Conservation (phyloP, 1,284 basidiomycete genomes). For the Coniophora puteana region DNA sequence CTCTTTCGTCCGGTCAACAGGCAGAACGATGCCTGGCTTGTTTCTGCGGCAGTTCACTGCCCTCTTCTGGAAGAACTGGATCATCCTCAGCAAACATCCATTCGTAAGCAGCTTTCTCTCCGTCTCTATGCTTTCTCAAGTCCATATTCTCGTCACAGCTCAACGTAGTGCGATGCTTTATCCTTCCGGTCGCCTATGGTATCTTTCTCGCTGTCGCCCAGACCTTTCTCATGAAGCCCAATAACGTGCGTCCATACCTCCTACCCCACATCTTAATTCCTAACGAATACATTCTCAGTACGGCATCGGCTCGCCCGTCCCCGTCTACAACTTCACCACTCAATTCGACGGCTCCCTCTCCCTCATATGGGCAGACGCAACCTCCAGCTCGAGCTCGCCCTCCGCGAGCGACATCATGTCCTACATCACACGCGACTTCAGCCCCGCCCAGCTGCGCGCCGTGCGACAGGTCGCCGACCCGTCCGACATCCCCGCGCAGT, state of each 20-base stretch:
- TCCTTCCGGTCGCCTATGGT: slow-evolving; percentile 67
- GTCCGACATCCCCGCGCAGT: slow-evolving; percentile 49
- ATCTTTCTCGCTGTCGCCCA: slow-evolving; percentile 65
- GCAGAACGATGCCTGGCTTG: slow-evolving; percentile 16
- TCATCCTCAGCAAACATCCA: slow-evolving; percentile 59
- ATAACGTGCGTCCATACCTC: slow-evolving; percentile 20
- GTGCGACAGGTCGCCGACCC: slow-evolving; percentile 47
- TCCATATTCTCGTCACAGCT: slow-evolving; percentile 34
- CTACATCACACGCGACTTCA: slow-evolving; percentile 49
- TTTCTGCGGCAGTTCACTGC: slow-evolving; percentile 64
- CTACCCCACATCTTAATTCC: slow-evolving; percentile 5
- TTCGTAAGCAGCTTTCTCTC: slow-evolving; percentile 41
- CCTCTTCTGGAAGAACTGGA: slow-evolving; percentile 75
- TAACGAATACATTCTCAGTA: slow-evolving; percentile 37
- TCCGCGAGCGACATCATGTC: slow-evolving; percentile 56
- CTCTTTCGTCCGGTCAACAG: neutral
- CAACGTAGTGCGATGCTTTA: slow-evolving; percentile 63
- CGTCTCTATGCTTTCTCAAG: slow-evolving; percentile 4
- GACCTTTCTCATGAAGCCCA: slow-evolving; percentile 49
- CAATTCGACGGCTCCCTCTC: slow-evolving; percentile 48
- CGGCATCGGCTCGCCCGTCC: slow-evolving; percentile 56
- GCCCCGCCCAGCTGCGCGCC: slow-evolving; percentile 35
- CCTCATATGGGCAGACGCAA: slow-evolving; percentile 65
- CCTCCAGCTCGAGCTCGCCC: slow-evolving; percentile 45
- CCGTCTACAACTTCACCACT: slow-evolving; percentile 45